Conservation (phyloP, 345 rosid genomes). For the Excoecaria cochinchinensis region DNA sequence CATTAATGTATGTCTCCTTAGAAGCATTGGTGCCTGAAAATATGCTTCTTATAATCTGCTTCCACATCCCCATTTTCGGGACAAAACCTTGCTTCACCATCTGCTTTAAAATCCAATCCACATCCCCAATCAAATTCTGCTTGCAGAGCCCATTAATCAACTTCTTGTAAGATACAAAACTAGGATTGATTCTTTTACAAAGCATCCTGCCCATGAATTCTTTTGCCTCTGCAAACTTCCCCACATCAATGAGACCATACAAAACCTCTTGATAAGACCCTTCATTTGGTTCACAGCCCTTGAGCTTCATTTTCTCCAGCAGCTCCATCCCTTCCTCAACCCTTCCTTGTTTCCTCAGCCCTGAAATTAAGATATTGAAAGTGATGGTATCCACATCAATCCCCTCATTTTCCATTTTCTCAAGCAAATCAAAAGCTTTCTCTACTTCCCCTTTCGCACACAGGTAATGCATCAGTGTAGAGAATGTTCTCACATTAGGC, state of each 20-base stretch:
- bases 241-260: slow-evolving; percentile 68
- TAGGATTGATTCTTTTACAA: slow-evolving; percentile 50
- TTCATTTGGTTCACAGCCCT: slow-evolving; percentile 68
- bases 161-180: slow-evolving; percentile 65
- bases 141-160: slow-evolving; percentile 60
- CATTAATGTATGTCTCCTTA: not conserved
- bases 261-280: slow-evolving; percentile 79
- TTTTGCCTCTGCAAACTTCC: slow-evolving; percentile 55
- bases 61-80: slow-evolving; percentile 80
- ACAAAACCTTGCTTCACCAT: slow-evolving; percentile 81
- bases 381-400: slow-evolving; percentile 66
- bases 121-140: slow-evolving; percentile 43
- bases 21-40: slow-evolving; percentile 19
- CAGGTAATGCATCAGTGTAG: slow-evolving; percentile 66
- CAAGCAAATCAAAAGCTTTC: slow-evolving; percentile 59
- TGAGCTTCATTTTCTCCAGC: slow-evolving; percentile 56
- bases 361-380: slow-evolving; percentile 83
- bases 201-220: slow-evolving; percentile 58
- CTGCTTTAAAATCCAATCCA: slow-evolving; percentile 64
- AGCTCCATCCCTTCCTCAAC: slow-evolving; percentile 62
- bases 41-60: slow-evolving; percentile 37
- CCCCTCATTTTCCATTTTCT: slow-evolving; percentile 69
- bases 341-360: slow-evolving; percentile 71
- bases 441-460: slow-evolving; percentile 58
- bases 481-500: slow-evolving; percentile 74